A percentile compares a stretch with the other conserved stretches of the same genome.
These are phyloP conservation scores for Saussurea involucrata DNA, from an alignment of 129 eudicot genomes.

Conservation along the genomic window DNA sequence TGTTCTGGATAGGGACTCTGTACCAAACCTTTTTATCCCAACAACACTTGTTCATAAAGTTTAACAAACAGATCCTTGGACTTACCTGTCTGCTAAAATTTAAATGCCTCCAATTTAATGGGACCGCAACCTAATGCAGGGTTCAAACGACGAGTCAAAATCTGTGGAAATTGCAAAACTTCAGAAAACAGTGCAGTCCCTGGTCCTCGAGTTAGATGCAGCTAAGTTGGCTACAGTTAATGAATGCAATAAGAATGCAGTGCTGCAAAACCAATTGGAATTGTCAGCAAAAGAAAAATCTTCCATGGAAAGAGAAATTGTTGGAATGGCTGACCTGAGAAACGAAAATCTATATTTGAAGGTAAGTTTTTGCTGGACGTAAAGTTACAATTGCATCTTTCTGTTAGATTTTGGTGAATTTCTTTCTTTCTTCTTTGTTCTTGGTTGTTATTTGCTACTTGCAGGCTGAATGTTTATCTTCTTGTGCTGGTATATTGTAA, in stretches of 20 bases:
- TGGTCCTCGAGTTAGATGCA: conserved; percentile 70
- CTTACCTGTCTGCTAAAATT: neutral
- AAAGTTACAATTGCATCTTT: neutral
- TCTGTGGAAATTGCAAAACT: conserved; percentile 74
- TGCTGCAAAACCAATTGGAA: conserved; percentile 59
- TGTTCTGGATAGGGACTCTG: neutral
- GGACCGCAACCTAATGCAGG: conserved; percentile 41
- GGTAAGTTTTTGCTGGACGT: conserved; percentile 30
- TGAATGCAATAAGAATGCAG: conserved; percentile 77
- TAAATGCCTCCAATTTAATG: conserved; percentile 2
- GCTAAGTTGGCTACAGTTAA: conserved; percentile 73
- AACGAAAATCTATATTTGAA: conserved; percentile 70
- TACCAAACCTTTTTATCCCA: no score
- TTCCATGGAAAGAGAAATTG: conserved; percentile 60
- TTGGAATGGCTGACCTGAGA: conserved; percentile 53
- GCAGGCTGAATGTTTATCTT: neutral
- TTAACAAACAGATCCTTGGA: neutral
- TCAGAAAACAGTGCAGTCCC: conserved; percentile 65
- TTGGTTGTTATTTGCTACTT: neutral
- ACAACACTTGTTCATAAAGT: neutral
- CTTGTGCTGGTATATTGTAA: neutral
- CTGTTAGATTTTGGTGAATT: neutral
- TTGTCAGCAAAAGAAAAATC: conserved; percentile 75
- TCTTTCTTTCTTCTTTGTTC: neutral
- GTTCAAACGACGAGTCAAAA: conserved; percentile 78